Base-by-base conservation (phyloP, 164 flowering plant genomes). In the Aristolochia californica region DNA sequence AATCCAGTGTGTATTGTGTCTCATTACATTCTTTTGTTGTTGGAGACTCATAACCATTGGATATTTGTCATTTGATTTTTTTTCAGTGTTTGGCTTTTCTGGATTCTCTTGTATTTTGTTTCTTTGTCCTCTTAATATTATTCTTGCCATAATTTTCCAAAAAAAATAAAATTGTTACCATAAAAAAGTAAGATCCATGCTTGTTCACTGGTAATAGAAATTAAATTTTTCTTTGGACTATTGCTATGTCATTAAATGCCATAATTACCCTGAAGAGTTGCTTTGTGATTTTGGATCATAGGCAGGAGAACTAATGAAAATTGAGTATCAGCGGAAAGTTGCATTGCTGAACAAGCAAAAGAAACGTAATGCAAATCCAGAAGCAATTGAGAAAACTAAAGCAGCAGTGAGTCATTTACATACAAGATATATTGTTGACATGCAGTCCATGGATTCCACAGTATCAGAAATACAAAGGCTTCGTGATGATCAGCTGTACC, bases 371-470 rank as follows among this genome's bases (percentile, higher is more conserved):
- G 74, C 77, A 16, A 75, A 59, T 60, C 22, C 80, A 44, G 96
- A 86, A 66, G 64, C 89, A 43, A 53, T 91, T 71, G 95, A 91
- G 69, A 91, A 84, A 69, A 77, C 95, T 48, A 88, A 88, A 73
- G 98, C 98, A 21, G 87, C 98, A 52, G 95, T 88, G n/a, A 82
- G 91, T 66, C 96, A 91, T 79, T 68, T 88, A 76, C 96, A 91
- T 52, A 86, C 96, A 16, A 76, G 91, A 68, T 86, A 88, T 62
- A 83, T 91, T 26, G 96, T 91, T 21, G 96, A 88, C 72, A 82
- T 86, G 90, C 96, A 91, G 66, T 84, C 95, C 45, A 66, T 91
- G 87, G 98, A 91, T 70, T 84, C 96, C 20, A 86, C 95, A 2
- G 93, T 83, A 12, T 72, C 81, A 34, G 98, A 91, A 67, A 84